A percentile compares a stretch with the other conserved stretches of the same genome.
phyloP scores from a whole-genome alignment of 176 grass and related monocot genomes.

The Carex kokanica region DNA sequence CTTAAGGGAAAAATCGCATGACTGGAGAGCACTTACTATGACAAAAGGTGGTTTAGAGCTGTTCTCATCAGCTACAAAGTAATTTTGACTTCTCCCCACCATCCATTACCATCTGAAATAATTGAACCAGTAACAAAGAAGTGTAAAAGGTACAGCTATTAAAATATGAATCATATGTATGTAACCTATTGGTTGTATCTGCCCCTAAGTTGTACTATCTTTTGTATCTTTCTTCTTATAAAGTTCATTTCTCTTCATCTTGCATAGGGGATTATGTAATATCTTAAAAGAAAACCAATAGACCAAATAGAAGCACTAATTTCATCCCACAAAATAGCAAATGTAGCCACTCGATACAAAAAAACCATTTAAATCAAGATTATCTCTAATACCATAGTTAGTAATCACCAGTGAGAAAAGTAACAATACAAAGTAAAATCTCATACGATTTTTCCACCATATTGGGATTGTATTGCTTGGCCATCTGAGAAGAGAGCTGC shows the following conservation, averaged over 20 bases:
- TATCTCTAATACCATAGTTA: neutral
- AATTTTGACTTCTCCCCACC: conserved; percentile 74
- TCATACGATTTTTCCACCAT: conserved; percentile 67
- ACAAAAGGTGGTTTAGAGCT: conserved; percentile 76
- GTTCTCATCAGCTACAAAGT: conserved; percentile 54
- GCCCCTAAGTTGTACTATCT: neutral
- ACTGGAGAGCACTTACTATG: conserved; percentile 44
- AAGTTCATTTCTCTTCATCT: neutral
- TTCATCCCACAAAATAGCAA: neutral
- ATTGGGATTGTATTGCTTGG: conserved; percentile 64
- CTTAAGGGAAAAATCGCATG: neutral
- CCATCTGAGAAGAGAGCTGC: conserved; percentile 54
- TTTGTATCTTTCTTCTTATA: neutral
- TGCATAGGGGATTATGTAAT: neutral
- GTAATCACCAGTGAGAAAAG: neutral
- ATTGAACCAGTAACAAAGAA: conserved; percentile 4
- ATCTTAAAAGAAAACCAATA: neutral
- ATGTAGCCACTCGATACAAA: neutral
- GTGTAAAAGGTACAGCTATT: neutral
- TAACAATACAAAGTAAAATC: neutral
- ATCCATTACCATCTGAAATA: conserved; percentile 65
- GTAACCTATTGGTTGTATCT: conserved; percentile 3
- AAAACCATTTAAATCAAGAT: neutral
- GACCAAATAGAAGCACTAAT: neutral
- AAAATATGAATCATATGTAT: conserved; percentile 11